phyloP scores from a whole-genome alignment of 1,284 basidiomycete genomes.

The Cutaneotrichosporon sp. region DNA sequence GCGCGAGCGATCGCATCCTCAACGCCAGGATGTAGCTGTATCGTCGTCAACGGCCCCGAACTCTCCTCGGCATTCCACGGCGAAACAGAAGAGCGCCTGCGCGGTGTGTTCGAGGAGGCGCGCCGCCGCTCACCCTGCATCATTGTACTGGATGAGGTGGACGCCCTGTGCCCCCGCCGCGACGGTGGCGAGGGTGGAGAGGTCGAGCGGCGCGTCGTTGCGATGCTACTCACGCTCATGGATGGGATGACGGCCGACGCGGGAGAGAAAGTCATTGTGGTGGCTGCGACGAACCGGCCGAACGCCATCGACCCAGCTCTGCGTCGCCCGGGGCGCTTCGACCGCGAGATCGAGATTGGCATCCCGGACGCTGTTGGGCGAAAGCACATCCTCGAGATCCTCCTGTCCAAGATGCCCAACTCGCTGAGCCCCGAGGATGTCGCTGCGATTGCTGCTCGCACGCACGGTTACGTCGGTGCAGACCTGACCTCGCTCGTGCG shows the following conservation, averaged over 20 bases:
- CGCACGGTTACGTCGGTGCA: conserved; percentile 96
- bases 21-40: conserved; percentile 73
- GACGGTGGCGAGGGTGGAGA: conserved; percentile 84
- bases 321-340: conserved; percentile 89
- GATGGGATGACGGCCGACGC: conserved; percentile 73
- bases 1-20: conserved; percentile 79
- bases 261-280: conserved; percentile 73
- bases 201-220: conserved; percentile 93
- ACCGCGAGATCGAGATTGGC: conserved; percentile 96
- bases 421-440: conserved; percentile 65
- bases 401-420: conserved; percentile 79
- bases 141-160: conserved; percentile 93
- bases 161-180: conserved; percentile 85
- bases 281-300: conserved; percentile 95
- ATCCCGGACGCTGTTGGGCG: conserved; percentile 84
- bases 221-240: conserved; percentile 89
- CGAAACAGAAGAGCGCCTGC: conserved; percentile 87
- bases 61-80: conserved; percentile 93
- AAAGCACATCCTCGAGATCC: conserved; percentile 74
- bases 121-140: conserved; percentile 80
- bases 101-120: conserved; percentile 86
- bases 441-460: conserved; percentile 66
- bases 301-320: conserved; percentile 97
- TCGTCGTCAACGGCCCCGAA: conserved; percentile 91
- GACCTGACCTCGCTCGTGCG: conserved; percentile 89